A percentile compares a stretch with the other conserved stretches of the same genome.
phyloP scores from a whole-genome alignment of 345 rosid species.

The Brassica cretica region DNA sequence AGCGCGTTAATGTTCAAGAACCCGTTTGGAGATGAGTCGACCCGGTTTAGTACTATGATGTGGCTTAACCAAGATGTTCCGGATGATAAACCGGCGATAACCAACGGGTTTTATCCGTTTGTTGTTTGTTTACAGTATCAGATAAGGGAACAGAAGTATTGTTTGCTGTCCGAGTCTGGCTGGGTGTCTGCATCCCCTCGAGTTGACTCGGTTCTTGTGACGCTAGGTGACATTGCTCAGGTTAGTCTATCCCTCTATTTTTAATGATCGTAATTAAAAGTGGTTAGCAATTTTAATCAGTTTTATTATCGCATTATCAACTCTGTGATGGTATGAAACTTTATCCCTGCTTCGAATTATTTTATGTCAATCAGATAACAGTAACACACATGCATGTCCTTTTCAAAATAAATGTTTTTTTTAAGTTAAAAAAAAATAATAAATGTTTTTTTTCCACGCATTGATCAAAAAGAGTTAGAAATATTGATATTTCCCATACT shows the following conservation, averaged over 20 bases:
- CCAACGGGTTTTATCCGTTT: slow-evolving; percentile 73
- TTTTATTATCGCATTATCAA: slow-evolving; percentile 2
- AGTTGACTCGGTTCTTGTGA: slow-evolving; percentile 65
- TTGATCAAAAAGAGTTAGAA: not conserved
- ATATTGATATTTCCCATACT: slow-evolving; percentile 9
- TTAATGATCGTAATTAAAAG: not conserved
- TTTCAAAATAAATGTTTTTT: slow-evolving; percentile 5
- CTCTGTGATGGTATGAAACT: not conserved
- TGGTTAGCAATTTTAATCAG: not conserved
- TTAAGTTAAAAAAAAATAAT: no score
- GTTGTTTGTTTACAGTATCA: slow-evolving; percentile 68
- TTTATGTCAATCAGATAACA: not conserved
- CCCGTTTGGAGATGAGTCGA: slow-evolving; percentile 51
- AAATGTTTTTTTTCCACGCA: not conserved
- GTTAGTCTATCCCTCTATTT: slow-evolving; percentile 34
- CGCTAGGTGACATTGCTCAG: slow-evolving; percentile 75
- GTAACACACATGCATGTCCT: not conserved
- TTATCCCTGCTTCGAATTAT: slow-evolving; percentile 2
- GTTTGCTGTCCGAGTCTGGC: slow-evolving; percentile 58
- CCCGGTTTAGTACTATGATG: slow-evolving; percentile 54
- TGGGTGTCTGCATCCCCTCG: slow-evolving; percentile 54
- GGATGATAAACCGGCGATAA: slow-evolving; percentile 37
- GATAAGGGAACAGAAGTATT: slow-evolving; percentile 48
- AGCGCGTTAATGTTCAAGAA: slow-evolving; percentile 52
- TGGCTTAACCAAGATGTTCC: slow-evolving; percentile 46